phyloP scores from a whole-genome alignment of 78 protist species.

The Cyanophora paradoxa region DNA sequence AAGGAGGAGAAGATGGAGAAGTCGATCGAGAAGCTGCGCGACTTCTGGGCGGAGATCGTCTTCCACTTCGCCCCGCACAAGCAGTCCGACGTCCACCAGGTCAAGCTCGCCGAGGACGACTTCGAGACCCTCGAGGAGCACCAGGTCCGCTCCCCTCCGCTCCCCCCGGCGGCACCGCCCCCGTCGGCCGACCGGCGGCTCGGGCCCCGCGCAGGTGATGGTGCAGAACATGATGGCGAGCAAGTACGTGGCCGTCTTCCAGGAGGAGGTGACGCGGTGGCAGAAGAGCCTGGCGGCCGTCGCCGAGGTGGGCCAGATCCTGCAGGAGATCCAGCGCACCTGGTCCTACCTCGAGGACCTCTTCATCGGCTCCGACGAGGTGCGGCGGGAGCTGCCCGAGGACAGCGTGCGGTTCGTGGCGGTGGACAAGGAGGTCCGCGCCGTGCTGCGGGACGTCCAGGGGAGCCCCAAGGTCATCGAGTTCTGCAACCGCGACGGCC shows the following conservation, averaged over 20 bases:
- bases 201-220: no score
- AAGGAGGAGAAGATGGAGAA: constrained; percentile 33
- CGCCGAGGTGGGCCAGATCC: constrained; percentile 19
- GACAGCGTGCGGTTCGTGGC: constrained; percentile 46
- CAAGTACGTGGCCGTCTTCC: constrained; percentile 16
- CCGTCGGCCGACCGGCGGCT: no score
- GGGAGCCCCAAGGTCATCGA: not conserved
- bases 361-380: constrained; percentile 55
- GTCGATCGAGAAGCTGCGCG: not conserved
- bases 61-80: not conserved
- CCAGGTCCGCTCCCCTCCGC: no score
- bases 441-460: not conserved
- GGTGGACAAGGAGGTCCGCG: constrained; percentile 21
- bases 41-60: not conserved
- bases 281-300: constrained; percentile 18
- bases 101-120: constrained; percentile 14
- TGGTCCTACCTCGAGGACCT: constrained; percentile 55
- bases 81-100: not conserved
- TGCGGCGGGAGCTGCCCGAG: constrained; percentile 48
- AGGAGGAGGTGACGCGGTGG: constrained; percentile 10
- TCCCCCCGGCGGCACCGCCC: no score
- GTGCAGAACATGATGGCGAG: constrained; percentile 29
- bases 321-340: constrained; percentile 39
- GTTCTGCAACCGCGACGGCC: constrained; percentile 21
- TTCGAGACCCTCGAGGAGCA: constrained; percentile 36